These are phyloP conservation scores for Zymoseptoria tritici DNA, from an alignment of 2,329 filamentous ascomycete species.

Conservation along the genomic window DNA sequence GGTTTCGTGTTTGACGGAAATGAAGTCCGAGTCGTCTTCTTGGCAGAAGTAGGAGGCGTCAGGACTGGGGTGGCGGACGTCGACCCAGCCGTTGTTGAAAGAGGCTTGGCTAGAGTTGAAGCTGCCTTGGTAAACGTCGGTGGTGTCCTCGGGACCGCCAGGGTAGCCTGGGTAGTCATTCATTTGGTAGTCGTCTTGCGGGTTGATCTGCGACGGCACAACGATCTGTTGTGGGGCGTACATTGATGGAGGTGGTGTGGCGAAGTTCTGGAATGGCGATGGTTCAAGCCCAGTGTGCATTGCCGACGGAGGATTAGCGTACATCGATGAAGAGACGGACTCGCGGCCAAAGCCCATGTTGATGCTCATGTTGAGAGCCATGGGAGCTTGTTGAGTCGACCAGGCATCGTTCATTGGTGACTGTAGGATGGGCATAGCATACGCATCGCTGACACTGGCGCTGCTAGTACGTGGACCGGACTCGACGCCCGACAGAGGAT, in stretches of 20 bases:
- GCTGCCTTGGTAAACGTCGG: slow-evolving; percentile 5
- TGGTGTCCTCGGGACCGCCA: slow-evolving; percentile 2
- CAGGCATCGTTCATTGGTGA: background rate
- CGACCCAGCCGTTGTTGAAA: slow-evolving; percentile 8
- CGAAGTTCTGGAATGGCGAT: slow-evolving; percentile 8
- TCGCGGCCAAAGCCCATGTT: background rate
- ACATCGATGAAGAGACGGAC: slow-evolving; percentile 7
- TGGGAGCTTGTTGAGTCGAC: background rate
- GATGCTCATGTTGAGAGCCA: background rate
- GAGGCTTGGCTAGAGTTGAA: slow-evolving; percentile 11
- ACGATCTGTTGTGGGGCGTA: slow-evolving; percentile 13
- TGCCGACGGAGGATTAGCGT: slow-evolving; percentile 4
- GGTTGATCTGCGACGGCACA: slow-evolving; percentile 21
- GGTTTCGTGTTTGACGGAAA: slow-evolving; percentile 14
- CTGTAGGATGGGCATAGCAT: background rate
- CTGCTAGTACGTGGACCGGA: background rate
- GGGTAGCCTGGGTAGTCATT: slow-evolving; percentile 10
- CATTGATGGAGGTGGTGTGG: background rate
- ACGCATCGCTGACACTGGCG: background rate
- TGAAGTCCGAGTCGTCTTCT: slow-evolving; percentile 18
- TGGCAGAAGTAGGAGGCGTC: slow-evolving; percentile 16
- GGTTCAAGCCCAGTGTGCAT: slow-evolving; percentile 6
- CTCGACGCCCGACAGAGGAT: background rate
- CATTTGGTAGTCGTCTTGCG: slow-evolving; percentile 17
- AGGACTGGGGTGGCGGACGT: slow-evolving; percentile 10